These are phyloP conservation scores for Sphagnum fallax DNA, from an alignment of 228 moss, liverwort and hornwort species.

Conservation along the genomic window DNA sequence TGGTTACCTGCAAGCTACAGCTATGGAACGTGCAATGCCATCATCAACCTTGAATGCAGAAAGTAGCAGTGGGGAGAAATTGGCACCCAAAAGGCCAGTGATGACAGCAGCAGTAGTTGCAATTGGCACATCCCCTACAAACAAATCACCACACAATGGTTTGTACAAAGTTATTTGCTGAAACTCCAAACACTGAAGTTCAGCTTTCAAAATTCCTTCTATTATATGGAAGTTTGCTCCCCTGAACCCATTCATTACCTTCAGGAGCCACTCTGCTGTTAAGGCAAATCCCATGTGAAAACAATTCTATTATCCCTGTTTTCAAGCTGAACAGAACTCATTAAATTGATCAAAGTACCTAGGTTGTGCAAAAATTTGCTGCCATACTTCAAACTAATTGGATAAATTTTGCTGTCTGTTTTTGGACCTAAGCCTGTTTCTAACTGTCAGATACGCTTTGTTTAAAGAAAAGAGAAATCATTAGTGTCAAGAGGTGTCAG, in stretches of 20 bases:
- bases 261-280: neutral
- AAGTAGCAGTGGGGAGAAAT: constrained; percentile 33
- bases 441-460: neutral
- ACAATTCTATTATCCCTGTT: neutral
- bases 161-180: neutral
- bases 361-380: too few relatives aligned
- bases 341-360: too few relatives aligned
- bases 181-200: neutral
- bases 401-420: too few relatives aligned
- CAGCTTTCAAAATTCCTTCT: neutral
- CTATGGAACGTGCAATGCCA: constrained; percentile 37
- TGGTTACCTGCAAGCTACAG: constrained; percentile 42
- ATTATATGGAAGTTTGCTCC: neutral
- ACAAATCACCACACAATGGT: neutral
- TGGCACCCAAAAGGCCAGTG: constrained; percentile 50
- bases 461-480: neutral
- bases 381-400: too few relatives aligned
- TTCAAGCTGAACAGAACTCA: too few relatives aligned
- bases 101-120: constrained; percentile 43
- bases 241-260: neutral
- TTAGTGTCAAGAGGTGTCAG: neutral
- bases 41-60: constrained; percentile 34
- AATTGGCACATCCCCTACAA: constrained; percentile 36
- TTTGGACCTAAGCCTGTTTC: too few relatives aligned
- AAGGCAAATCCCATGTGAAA: neutral